A percentile compares a stretch with the other conserved stretches of the same genome.
These are phyloP conservation scores for Metschnikowia hibisci DNA, from an alignment of 805 yeast genomes.

Conservation along the genomic window DNA sequence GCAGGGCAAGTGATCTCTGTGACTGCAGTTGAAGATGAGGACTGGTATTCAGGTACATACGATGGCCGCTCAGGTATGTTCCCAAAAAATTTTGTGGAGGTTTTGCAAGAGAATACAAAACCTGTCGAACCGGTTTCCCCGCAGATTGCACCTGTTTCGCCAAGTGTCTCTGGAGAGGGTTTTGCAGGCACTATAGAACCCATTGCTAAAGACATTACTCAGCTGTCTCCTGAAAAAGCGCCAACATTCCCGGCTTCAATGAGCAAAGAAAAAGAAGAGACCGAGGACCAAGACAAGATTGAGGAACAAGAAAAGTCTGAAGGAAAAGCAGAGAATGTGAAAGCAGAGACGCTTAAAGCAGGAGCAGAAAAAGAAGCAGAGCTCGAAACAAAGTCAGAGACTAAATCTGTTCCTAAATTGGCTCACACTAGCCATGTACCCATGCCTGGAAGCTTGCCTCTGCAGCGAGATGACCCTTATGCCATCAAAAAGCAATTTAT, in stretches of 20 bases:
- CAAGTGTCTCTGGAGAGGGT: too few species aligned
- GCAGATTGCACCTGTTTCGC: too few species aligned
- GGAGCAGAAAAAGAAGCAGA: constrained; percentile 6
- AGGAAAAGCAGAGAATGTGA: not conserved
- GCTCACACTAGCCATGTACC: constrained; percentile 8
- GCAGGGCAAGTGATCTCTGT: constrained; percentile 72
- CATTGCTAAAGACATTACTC: too few species aligned
- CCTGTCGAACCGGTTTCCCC: not conserved
- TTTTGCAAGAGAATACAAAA: constrained; percentile 22
- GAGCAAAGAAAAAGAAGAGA: not conserved
- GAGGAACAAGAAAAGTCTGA: not conserved
- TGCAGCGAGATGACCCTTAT: constrained; percentile 41
- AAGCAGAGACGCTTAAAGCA: too few species aligned
- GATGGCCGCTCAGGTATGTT: constrained; percentile 73
- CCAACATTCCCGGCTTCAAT: not conserved
- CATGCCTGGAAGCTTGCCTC: constrained; percentile 25
- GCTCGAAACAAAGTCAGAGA: not conserved
- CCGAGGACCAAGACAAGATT: not conserved
- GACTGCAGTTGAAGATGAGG: constrained; percentile 78
- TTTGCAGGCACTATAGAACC: too few species aligned
- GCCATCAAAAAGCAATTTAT: constrained; percentile 50
- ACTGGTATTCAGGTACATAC: constrained; percentile 81
- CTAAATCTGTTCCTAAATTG: constrained; percentile 1
- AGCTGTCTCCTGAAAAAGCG: not conserved
- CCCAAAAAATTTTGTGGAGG: constrained; percentile 73